Evolutionary conservation across 2,329 filamentous ascomycete genomes (phyloP).

Genomic region (Purpureocillium takamizusanense): DNA sequence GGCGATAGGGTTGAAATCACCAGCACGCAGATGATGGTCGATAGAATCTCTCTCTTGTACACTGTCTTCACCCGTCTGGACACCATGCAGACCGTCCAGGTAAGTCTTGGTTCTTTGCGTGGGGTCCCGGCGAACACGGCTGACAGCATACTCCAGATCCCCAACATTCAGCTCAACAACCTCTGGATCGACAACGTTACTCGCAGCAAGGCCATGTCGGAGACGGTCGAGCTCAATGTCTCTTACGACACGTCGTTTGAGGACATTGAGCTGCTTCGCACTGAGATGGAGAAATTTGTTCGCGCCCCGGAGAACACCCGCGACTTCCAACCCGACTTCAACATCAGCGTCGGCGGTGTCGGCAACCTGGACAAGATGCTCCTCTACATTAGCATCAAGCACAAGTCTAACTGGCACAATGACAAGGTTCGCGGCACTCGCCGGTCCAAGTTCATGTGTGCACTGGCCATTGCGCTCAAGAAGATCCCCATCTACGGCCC

Average conservation of each 20-base stretch:
- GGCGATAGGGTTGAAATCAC: constrained; percentile 84
- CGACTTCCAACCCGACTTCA: constrained; percentile 82
- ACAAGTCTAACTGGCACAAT: constrained; percentile 91
- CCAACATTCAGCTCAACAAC: constrained; percentile 85
- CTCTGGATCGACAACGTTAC: constrained; percentile 94
- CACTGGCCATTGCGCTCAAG: constrained; percentile 74
- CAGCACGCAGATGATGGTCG: constrained; percentile 65
- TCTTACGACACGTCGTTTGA: constrained; percentile 83
- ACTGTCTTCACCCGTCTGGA: constrained; percentile 82
- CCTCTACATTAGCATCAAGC: constrained; percentile 73
- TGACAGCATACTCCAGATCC: constrained; percentile 43
- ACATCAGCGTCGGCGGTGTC: constrained; percentile 68
- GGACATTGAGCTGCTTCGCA: constrained; percentile 75
- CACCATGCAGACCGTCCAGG: constrained; percentile 65
- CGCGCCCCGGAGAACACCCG: constrained; percentile 73
- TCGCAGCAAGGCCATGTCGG: constrained; percentile 85
- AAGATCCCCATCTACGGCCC: constrained; percentile 80
- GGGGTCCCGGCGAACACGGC: too few relatives aligned
- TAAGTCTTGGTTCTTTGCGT: constrained; percentile 8
- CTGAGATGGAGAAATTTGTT: constrained; percentile 81
- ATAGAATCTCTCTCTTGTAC: constrained; percentile 90
- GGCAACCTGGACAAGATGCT: constrained; percentile 82
- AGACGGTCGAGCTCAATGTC: constrained; percentile 70
- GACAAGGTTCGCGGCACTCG: constrained; percentile 72
- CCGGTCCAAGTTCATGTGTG: constrained; percentile 95